Conservation (phyloP, 2,329 filamentous ascomycete genomes). For the Fusarium bactridioides region DNA sequence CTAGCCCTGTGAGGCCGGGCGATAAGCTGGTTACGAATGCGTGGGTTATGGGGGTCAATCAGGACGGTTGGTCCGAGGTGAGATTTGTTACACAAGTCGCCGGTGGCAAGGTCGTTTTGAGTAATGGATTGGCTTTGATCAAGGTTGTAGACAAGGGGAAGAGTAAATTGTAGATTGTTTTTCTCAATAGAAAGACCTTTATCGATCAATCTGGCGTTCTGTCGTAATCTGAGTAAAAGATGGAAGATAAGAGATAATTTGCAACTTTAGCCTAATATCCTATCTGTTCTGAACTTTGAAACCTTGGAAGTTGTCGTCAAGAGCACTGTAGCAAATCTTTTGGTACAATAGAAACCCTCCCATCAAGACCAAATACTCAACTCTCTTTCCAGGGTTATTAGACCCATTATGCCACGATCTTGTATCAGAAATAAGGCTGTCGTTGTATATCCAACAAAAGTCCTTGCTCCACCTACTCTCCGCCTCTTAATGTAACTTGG, state of each 20-base stretch:
- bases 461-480: too few species aligned
- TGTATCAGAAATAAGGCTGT: background rate
- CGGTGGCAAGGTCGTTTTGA: slow-evolving; percentile 2
- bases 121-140: slow-evolving; percentile 6
- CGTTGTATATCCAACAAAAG: too few species aligned
- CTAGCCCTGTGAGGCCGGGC: slow-evolving; percentile 56
- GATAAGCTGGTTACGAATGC: slow-evolving; percentile 54
- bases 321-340: background rate
- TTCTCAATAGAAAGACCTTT: background rate
- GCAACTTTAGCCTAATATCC: fast-evolving
- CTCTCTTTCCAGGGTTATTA: background rate
- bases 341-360: fast-evolving
- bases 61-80: background rate
- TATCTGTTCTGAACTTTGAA: fast-evolving
- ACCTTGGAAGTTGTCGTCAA: fast-evolving
- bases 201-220: fast-evolving
- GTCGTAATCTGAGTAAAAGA: fast-evolving
- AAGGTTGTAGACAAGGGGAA: background rate
- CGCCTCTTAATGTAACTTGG: too few species aligned
- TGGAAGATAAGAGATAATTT: fast-evolving
- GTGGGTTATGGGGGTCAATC: slow-evolving; percentile 46
- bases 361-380: background rate
- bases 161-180: background rate
- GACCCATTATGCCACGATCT: background rate
- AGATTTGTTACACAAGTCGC: slow-evolving; percentile 1